These are phyloP conservation scores for Tympanopsis confertula DNA, from an alignment of 2,329 filamentous ascomycete genomes.

Conservation along the genomic window DNA sequence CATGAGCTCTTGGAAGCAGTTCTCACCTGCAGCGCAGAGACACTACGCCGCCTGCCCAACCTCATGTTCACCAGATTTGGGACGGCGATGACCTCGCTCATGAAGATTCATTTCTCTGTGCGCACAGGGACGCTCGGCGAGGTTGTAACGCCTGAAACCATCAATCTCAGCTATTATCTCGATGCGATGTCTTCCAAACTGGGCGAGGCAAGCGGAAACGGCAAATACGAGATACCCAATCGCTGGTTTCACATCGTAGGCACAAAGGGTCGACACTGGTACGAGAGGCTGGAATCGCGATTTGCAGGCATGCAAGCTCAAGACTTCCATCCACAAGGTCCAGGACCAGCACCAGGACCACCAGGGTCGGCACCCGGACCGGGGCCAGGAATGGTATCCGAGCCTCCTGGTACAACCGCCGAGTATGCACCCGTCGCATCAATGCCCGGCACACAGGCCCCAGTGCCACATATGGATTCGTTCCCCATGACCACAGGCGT, in stretches of 20 bases:
- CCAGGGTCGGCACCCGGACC: too few species aligned
- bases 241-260: constrained; percentile 18
- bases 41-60: constrained; percentile 18
- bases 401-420: too few species aligned
- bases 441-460: too few species aligned
- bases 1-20: constrained; percentile 18
- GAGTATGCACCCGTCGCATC: too few species aligned
- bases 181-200: constrained; percentile 15
- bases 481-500: background rate
- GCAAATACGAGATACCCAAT: constrained; percentile 18
- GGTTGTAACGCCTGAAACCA: constrained; percentile 3
- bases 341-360: too few species aligned
- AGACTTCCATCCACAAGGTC: too few species aligned
- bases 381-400: too few species aligned
- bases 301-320: too few species aligned
- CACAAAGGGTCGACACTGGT: constrained; percentile 17
- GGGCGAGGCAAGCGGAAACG: constrained; percentile 16
- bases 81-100: constrained; percentile 16
- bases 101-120: constrained; percentile 20
- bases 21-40: constrained; percentile 16
- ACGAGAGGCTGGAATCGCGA: constrained; percentile 15
- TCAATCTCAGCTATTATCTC: constrained; percentile 17
- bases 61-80: constrained; percentile 17
- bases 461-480: too few species aligned
- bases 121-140: constrained; percentile 15